Base-by-base conservation (phyloP, 192 early-diverging fungal genomes). In the Mortierella alpina region DNA sequence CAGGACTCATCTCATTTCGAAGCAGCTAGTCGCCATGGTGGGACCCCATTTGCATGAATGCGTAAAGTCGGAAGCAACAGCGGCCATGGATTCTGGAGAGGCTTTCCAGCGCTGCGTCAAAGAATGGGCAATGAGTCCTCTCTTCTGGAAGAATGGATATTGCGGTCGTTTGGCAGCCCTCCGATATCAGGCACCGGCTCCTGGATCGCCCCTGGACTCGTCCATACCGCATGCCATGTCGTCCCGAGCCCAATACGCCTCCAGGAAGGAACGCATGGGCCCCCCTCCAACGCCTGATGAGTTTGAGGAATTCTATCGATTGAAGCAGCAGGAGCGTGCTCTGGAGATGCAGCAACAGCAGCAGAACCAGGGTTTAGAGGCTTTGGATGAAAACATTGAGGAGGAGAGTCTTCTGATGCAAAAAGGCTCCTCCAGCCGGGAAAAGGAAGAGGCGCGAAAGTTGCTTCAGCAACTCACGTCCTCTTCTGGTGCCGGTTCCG, bases 121-220 rank as follows among this genome's bases (percentile, higher is more conserved):
- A 5, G 46, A 72, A 40, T 80, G 77, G 77, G 66, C 70, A 8
- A 63, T 70, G 0, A 60, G 67, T 20, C 70, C 77, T 15, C 65
- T 68, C 40, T 80, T 80, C 65, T 80, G 77, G 77, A 72, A 72
- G 49, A 55, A 72, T 40, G 77, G 70, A 4, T 80, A 80, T 17
- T 80, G 77, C 47, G 77, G 77, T 46, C 69, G 77, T 1, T 51
- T 72, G 6, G 46, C 77, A 4, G 70, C 77, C 20, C 23, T 72
- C n/a, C 57, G 77, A 0, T 80, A 72, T 23, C 70, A 72, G 8
- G 60, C 67, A 13, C 62, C 74, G 17, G 39, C 67, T 10, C 60
- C 73, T 58, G 56, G 46, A 42, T 51, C 54, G 1, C 49, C 55
- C n/a, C 17, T 62, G 5, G 22, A 45, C 12, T 44, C 50, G 9